These are phyloP conservation scores for Prunus campanulata DNA, from an alignment of 306 rosid genomes.

Conservation along the genomic window DNA sequence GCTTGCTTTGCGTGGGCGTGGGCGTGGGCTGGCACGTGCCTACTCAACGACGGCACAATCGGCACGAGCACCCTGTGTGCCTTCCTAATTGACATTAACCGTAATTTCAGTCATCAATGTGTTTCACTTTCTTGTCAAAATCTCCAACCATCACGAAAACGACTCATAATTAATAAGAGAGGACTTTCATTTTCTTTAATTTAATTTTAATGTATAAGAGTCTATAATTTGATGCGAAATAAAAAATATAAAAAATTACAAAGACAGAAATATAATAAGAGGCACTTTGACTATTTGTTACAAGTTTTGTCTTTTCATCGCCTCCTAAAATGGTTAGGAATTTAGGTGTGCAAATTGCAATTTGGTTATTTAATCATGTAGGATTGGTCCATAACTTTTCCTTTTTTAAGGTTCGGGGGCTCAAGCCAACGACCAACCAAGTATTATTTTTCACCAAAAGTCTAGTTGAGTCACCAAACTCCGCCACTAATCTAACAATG, in stretches of 20 bases:
- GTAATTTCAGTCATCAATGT: background rate
- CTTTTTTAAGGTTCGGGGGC: no score
- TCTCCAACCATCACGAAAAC: conserved; percentile 17
- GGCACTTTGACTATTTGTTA: no score
- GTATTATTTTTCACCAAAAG: background rate
- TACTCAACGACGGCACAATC: conserved; percentile 41
- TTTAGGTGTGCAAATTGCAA: no score
- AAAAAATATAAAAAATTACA: background rate
- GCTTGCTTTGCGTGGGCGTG: conserved; percentile 20
- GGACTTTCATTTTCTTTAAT: no score
- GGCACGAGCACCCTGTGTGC: conserved; percentile 50
- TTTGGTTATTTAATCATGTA: no score
- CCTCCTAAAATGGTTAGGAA: no score
- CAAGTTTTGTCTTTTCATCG: no score
- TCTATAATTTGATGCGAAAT: background rate
- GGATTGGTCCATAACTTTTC: no score
- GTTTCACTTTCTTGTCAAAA: conserved; percentile 16
- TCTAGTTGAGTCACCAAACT: background rate
- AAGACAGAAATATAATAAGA: no score
- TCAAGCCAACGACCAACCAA: no score
- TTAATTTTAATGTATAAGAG: background rate
- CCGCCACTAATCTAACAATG: background rate
- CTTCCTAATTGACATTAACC: conserved; percentile 3
- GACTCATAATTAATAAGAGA: background rate
- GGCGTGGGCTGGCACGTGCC: conserved; percentile 64